Evolutionary conservation across 306 rosid genomes (phyloP).

Genomic region (Cucumis sativus): DNA sequence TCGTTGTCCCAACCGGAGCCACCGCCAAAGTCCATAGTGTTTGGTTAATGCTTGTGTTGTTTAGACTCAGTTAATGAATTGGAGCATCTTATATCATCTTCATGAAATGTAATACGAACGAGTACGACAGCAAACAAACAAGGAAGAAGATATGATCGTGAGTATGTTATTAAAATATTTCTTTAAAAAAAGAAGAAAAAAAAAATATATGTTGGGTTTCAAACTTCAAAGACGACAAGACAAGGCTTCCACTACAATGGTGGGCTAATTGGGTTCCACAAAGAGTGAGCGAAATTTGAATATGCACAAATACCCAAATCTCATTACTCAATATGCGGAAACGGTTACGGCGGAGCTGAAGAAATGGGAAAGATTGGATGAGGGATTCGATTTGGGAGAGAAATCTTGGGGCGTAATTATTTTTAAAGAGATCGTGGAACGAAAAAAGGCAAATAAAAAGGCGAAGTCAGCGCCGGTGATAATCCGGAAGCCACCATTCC

Average conservation of each 20-base stretch:
- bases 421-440: neutral
- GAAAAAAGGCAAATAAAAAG: neutral
- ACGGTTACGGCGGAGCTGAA: neutral
- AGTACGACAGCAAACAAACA: slow-evolving; percentile 14
- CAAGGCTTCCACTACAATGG: neutral
- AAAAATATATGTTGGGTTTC: neutral
- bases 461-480: neutral
- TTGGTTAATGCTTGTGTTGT: neutral
- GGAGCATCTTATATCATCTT: neutral
- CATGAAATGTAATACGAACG: neutral
- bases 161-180: neutral
- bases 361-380: neutral
- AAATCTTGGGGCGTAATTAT: slow-evolving; percentile 12
- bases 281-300: too few species aligned
- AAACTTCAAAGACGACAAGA: slow-evolving; percentile 2
- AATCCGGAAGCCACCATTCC: slow-evolving; percentile 9
- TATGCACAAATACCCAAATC: neutral
- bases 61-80: slow-evolving; percentile 8
- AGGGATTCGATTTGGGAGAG: neutral
- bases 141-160: slow-evolving; percentile 8
- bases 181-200: too few species aligned
- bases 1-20: slow-evolving; percentile 59
- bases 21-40: slow-evolving; percentile 56
- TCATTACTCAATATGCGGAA: neutral
- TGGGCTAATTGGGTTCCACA: neutral